Evolutionary conservation across 2,329 filamentous ascomycete genomes (phyloP), one percentile per base, ranked within the genome.

Genomic region (Allantophomopsis lycopodina): DNA sequence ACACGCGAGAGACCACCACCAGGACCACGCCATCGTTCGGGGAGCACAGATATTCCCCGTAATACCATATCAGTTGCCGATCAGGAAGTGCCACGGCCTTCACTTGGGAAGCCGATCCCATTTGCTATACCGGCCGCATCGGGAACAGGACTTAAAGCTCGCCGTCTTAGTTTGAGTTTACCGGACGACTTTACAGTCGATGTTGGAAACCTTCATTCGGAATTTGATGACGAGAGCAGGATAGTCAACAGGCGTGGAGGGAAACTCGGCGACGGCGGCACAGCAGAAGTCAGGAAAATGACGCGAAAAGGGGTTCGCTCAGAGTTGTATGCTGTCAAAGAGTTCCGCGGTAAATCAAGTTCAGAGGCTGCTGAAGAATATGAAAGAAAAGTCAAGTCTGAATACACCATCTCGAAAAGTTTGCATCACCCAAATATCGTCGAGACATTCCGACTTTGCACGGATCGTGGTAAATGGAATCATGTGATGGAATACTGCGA

Each of bases 401-500:
- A 94, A 56, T 94, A 78, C 62, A 85, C 79, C 57, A 87, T 94
- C 47, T 83, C 83, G 44, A 88, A 88, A 64, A 85, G 82, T 47
- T 62, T 88, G 44, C 75, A 86, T 51, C 86, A 94, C 55, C 84
- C 86, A 38, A 94, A 94, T 57, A 83, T 94, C 50, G 82, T 94
- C 46, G 74, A 85, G 58, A 88, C 84, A 0, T 63, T 87, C 40
- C 75, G 79, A 21, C 67, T 94, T 5, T 91, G 85, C 62, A 76
- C 72, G 12, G 71, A 87, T 48, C 73, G 78, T 48, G 76, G 74
- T 23, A 76, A 80, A 32, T 93, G 83, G 82, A 88, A 86, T 56
- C 84, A 93, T 56, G 84, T 94, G 41, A 94, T 94, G 87, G 85
- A 94, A 56, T 93, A 83, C 57, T 94, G 87, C 62, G 70, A 75